Percentiles rank a stretch among this genome's conserved stretches.
phyloP scores from a whole-genome alignment of 108 stramenopile genomes.

The Pseudonitzschia pungens region DNA sequence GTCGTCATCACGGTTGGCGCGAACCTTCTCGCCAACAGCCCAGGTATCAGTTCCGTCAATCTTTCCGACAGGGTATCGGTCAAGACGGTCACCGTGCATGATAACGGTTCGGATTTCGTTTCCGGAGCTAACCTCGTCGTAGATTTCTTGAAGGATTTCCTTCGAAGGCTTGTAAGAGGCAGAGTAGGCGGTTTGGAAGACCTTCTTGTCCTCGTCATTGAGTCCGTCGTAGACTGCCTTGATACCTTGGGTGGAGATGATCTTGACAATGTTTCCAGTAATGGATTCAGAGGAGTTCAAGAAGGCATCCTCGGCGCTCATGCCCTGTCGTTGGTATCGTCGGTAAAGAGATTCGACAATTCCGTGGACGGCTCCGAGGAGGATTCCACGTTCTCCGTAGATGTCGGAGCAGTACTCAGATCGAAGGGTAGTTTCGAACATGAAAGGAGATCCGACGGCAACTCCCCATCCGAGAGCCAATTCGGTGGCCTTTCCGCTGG shows the following conservation, averaged over 20 bases:
- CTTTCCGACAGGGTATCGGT: constrained; percentile 95
- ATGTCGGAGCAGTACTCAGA: constrained; percentile 98
- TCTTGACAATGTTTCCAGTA: constrained; percentile 96
- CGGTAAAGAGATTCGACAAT: constrained; percentile 97
- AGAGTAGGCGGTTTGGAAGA: constrained; percentile 92
- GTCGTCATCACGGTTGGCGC: constrained; percentile 91
- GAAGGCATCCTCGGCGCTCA: constrained; percentile 95
- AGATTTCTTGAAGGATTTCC: constrained; percentile 99
- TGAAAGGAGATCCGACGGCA: constrained; percentile 96
- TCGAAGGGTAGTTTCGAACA: constrained; percentile 95
- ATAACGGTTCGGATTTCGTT: constrained; percentile 98
- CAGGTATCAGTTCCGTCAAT: constrained; percentile 98
- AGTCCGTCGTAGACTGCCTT: constrained; percentile 94
- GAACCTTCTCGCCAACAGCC: constrained; percentile 95
- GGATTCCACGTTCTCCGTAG: constrained; percentile 97
- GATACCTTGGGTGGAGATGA: constrained; percentile 95
- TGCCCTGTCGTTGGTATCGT: constrained; percentile 95
- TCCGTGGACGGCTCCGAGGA: constrained; percentile 96
- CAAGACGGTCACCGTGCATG: constrained; percentile 92
- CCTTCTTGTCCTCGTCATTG: constrained; percentile 84
- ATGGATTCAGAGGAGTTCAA: constrained; percentile 92
- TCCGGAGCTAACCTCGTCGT: constrained; percentile 96
- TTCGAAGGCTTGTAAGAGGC: constrained; percentile 95
- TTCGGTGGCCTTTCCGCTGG: constrained; percentile 92
- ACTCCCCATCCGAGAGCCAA: constrained; percentile 97